These are phyloP conservation scores for Ganoderma resinaceum DNA, from an alignment of 1,284 basidiomycete genomes.

Conservation along the genomic window DNA sequence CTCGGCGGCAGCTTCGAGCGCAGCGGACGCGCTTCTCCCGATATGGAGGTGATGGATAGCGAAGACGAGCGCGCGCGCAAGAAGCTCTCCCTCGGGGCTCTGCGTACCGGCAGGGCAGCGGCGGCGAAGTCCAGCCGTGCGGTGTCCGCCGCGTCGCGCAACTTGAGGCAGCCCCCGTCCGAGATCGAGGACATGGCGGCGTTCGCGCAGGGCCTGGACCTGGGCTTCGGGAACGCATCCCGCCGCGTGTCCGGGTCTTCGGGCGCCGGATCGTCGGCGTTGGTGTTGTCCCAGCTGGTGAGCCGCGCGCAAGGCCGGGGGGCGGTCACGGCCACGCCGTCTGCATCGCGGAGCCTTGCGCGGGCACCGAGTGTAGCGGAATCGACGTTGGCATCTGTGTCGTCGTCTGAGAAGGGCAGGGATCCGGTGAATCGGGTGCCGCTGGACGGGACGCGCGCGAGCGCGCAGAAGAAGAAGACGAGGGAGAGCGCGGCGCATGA, in stretches of 20 bases:
- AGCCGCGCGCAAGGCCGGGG: background rate
- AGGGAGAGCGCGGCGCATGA: conserved; percentile 5
- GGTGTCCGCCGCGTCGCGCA: background rate
- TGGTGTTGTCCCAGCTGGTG: background rate
- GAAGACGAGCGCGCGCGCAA: conserved; percentile 23
- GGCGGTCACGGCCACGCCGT: background rate
- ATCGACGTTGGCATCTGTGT: conserved; percentile 12
- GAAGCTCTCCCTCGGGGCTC: conserved; percentile 7
- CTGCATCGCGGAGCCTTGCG: background rate
- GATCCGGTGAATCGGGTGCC: conserved; percentile 11
- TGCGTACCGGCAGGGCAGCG: background rate
- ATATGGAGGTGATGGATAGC: conserved; percentile 20
- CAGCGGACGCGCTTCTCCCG: background rate
- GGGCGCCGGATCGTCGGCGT: background rate
- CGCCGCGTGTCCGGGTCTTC: background rate
- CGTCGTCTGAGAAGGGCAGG: background rate
- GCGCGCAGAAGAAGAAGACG: conserved; percentile 15
- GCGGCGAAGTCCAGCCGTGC: background rate
- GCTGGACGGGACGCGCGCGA: conserved; percentile 22
- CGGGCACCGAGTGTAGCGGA: conserved; percentile 3
- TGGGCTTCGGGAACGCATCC: background rate
- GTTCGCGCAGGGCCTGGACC: conserved; percentile 18
- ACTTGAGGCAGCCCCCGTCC: background rate
- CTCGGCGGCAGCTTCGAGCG: conserved; percentile 1
- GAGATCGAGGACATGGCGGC: conserved; percentile 18